Evolutionary conservation across 352 stramenopile species (phyloP).

Genomic region (Globisporangium parvum): DNA sequence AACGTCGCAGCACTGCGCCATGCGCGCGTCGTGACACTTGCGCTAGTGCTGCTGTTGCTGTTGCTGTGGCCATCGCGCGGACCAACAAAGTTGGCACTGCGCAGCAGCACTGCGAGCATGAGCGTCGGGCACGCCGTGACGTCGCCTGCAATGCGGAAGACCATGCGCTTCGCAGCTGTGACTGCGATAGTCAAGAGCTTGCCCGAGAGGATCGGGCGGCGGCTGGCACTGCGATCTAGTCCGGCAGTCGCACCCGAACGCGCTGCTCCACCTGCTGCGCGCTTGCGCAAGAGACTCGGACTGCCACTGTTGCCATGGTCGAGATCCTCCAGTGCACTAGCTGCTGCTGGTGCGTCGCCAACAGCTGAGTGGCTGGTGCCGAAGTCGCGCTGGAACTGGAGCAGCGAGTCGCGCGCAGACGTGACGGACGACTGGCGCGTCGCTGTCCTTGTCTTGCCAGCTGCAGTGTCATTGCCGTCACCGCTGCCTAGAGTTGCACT

Average conservation of each 20-base stretch:
- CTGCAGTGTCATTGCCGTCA: neutral
- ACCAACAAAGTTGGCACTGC: slow-evolving; percentile 33
- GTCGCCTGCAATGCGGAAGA: slow-evolving; percentile 38
- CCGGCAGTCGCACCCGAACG: neutral
- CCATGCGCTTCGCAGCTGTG: slow-evolving; percentile 29
- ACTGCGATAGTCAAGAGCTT: slow-evolving; percentile 23
- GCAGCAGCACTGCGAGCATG: slow-evolving; percentile 36
- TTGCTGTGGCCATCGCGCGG: neutral
- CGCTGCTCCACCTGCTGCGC: neutral
- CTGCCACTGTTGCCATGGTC: neutral
- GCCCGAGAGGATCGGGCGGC: slow-evolving; percentile 4
- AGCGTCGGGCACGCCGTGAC: slow-evolving; percentile 27
- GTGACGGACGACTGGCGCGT: slow-evolving; percentile 2
- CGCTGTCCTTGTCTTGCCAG: neutral
- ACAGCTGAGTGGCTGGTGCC: neutral
- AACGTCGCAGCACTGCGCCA: slow-evolving; percentile 36
- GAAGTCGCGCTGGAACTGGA: slow-evolving; percentile 12
- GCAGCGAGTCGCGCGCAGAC: slow-evolving; percentile 6
- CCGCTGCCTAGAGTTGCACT: neutral
- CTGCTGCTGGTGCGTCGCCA: neutral
- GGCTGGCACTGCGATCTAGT: neutral
- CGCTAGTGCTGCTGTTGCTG: neutral
- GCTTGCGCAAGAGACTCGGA: neutral
- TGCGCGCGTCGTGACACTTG: neutral
- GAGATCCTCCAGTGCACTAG: neutral